Conservation (phyloP, 169 alveolate species). For the Theileria equi region DNA sequence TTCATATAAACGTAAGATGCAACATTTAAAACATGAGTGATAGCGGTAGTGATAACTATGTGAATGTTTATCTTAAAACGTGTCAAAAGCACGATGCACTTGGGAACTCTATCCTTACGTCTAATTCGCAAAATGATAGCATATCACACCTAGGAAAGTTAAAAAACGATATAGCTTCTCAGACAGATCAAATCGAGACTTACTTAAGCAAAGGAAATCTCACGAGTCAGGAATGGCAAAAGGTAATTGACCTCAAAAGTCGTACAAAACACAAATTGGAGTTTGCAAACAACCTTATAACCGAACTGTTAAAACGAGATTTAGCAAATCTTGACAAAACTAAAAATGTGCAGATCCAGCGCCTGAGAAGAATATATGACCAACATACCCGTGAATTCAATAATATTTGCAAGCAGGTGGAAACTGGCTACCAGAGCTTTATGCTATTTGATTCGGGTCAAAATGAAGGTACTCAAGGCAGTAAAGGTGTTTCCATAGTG, state of each 20-base stretch:
- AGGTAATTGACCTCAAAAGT: conserved; percentile 9
- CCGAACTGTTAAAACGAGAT: conserved; percentile 11
- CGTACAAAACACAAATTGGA: conserved; percentile 19
- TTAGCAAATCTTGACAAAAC: conserved; percentile 10
- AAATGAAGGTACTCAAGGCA: conserved; percentile 9
- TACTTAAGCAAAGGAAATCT: conserved; percentile 18
- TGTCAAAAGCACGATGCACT: conserved; percentile 20
- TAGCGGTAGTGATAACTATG: background rate
- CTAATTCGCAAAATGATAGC: conserved; percentile 15
- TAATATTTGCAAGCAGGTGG: conserved; percentile 24
- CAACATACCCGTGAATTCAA: conserved; percentile 48
- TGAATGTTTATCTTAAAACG: conserved; percentile 5
- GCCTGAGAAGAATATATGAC: conserved; percentile 53
- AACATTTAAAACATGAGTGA: conserved; percentile 11
- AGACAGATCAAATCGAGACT: conserved; percentile 6
- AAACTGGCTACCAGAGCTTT: conserved; percentile 34
- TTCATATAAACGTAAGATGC: too few species aligned
- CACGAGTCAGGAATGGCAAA: conserved; percentile 42
- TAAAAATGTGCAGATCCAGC: conserved; percentile 31
- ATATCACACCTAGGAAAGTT: conserved; percentile 24
- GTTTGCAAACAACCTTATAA: conserved; percentile 21
- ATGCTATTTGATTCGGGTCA: conserved; percentile 16
- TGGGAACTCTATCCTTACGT: too few species aligned
- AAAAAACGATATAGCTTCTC: conserved; percentile 32
- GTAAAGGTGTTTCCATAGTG: background rate